These are phyloP conservation scores for Trifolium repens DNA, from an alignment of 306 rosid species.

Conservation along the genomic window DNA sequence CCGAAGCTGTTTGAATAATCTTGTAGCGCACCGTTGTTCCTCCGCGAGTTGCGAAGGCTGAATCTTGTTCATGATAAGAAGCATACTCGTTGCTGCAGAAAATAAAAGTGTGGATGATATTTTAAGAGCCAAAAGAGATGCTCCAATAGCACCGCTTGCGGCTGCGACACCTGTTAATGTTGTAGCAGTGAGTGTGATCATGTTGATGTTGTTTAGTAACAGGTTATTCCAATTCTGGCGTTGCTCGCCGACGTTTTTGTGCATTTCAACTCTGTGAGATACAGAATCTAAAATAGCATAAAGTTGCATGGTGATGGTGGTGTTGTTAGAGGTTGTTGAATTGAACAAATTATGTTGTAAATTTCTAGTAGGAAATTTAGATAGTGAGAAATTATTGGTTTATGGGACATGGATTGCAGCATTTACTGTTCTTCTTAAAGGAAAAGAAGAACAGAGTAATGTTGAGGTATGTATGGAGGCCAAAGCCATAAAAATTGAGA, in stretches of 20 bases:
- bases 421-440: constrained; percentile 43
- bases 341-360: neutral
- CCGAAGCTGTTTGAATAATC: constrained; percentile 57
- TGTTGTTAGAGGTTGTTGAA: neutral
- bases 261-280: constrained; percentile 71
- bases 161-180: constrained; percentile 56
- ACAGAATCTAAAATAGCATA: constrained; percentile 59
- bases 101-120: constrained; percentile 61
- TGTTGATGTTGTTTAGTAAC: constrained; percentile 61
- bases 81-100: constrained; percentile 62
- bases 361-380: constrained; percentile 29
- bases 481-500: constrained; percentile 21
- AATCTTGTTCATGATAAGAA: constrained; percentile 60
- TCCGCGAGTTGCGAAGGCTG: constrained; percentile 83
- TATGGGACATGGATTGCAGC: constrained; percentile 55
- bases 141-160: neutral
- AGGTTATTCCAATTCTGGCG: constrained; percentile 75
- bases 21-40: constrained; percentile 69
- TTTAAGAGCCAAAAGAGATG: constrained; percentile 48
- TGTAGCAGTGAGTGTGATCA: constrained; percentile 72
- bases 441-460: neutral
- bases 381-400: constrained; percentile 32
- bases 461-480: constrained; percentile 52
- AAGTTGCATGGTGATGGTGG: constrained; percentile 40
- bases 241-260: constrained; percentile 58